Conservation (phyloP, 345 rosid genomes). For the Capsella bursapastoris region DNA sequence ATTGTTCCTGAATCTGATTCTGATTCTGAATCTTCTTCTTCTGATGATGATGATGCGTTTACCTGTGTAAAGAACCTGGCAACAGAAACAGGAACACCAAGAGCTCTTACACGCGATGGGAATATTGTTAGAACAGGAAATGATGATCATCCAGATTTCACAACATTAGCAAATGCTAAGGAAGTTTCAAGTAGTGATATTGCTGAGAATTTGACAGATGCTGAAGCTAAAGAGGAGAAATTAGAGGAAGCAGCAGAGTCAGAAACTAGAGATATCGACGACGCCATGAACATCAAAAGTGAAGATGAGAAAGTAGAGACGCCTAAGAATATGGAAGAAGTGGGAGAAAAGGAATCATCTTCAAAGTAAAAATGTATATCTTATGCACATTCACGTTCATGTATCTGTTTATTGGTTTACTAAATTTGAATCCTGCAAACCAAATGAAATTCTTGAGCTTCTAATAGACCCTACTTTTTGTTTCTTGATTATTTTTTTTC, state of each 20-base stretch:
- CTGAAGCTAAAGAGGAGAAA: constrained; percentile 38
- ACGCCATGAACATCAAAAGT: constrained; percentile 21
- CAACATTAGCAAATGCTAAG: constrained; percentile 32
- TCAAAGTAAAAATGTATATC: constrained; percentile 16
- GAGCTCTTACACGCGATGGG: constrained; percentile 46
- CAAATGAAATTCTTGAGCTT: constrained; percentile 16
- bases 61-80: constrained; percentile 32
- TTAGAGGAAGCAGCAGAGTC: constrained; percentile 36
- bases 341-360: constrained; percentile 16
- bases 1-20: constrained; percentile 49
- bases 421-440: neutral
- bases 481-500: neutral
- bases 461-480: neutral
- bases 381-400: constrained; percentile 16
- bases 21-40: constrained; percentile 38
- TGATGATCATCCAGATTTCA: constrained; percentile 35
- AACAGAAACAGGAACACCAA: constrained; percentile 25
- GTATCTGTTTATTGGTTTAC: constrained; percentile 16
- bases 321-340: constrained; percentile 23
- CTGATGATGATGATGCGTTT: constrained; percentile 26
- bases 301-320: constrained; percentile 32
- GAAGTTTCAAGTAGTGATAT: constrained; percentile 30
- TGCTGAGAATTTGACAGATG: constrained; percentile 31
- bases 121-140: constrained; percentile 41
- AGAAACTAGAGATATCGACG: constrained; percentile 24